Evolutionary conservation across 2,329 filamentous ascomycete species (phyloP).

Genomic region (Hypomyces rosellus): DNA sequence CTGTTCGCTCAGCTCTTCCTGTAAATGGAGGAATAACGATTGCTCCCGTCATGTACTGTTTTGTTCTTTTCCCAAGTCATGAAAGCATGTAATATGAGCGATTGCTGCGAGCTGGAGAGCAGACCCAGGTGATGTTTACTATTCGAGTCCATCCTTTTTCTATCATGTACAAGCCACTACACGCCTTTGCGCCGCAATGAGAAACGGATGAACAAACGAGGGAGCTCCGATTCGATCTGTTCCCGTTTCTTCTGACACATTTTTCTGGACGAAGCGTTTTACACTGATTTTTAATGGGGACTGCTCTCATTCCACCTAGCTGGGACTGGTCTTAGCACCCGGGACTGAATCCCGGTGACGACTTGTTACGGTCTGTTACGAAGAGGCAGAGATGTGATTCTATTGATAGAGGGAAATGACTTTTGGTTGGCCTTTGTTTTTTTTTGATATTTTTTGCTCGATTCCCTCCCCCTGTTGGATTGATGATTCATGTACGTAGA

Average conservation of each 20-base stretch:
- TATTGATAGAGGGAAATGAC: conserved; percentile 7
- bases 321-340: neutral
- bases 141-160: conserved; percentile 23
- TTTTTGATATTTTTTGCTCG: neutral
- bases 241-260: neutral
- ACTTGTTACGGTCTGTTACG: conserved; percentile 5
- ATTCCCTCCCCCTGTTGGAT: neutral
- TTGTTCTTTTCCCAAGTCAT: conserved; percentile 15
- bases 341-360: conserved; percentile 2
- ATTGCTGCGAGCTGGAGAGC: conserved; percentile 18
- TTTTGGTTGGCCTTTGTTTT: neutral
- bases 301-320: conserved; percentile 7
- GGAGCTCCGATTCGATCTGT: neutral
- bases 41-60: no score
- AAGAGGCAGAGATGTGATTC: neutral
- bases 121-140: conserved; percentile 25
- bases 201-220: neutral
- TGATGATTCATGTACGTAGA: no score
- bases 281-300: conserved; percentile 11
- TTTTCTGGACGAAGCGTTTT: conserved; percentile 9
- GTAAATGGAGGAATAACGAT: conserved; percentile 11
- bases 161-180: neutral
- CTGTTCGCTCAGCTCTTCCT: conserved; percentile 26
- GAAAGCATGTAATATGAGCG: conserved; percentile 20
- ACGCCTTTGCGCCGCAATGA: neutral